These are phyloP conservation scores for Stephania japonica DNA, from an alignment of 164 flowering plant genomes.

Conservation along the genomic window DNA sequence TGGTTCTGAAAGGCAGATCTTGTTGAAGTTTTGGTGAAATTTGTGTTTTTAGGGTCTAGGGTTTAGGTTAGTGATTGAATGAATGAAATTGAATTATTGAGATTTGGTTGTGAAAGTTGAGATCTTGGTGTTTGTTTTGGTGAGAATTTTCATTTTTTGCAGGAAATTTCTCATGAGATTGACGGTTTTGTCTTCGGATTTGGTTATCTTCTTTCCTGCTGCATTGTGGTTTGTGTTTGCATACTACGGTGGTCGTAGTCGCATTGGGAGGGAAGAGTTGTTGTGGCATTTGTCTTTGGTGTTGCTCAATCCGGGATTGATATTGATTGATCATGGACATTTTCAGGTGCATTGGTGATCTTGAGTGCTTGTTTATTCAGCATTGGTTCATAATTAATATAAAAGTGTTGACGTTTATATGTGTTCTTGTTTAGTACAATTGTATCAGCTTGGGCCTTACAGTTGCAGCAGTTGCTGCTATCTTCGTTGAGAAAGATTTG, in stretches of 20 bases:
- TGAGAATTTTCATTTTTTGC: slow-evolving; percentile 22
- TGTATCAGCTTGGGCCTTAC: slow-evolving; percentile 95
- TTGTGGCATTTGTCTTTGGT: slow-evolving; percentile 77
- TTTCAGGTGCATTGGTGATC: slow-evolving; percentile 64
- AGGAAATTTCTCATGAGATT: slow-evolving; percentile 92
- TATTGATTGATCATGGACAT: slow-evolving; percentile 95
- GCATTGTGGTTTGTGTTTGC: slow-evolving; percentile 49
- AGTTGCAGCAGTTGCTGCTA: slow-evolving; percentile 80
- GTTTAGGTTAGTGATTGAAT: too few species aligned
- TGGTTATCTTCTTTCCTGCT: slow-evolving; percentile 71
- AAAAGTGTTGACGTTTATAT: too few species aligned
- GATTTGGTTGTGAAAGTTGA: too few species aligned
- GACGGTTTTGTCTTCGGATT: slow-evolving; percentile 85
- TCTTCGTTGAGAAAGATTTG: slow-evolving; percentile 58
- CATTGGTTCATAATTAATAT: too few species aligned
- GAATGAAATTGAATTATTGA: too few species aligned
- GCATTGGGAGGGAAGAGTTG: slow-evolving; percentile 26
- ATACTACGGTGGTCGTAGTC: slow-evolving; percentile 25
- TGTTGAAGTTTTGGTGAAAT: too few species aligned
- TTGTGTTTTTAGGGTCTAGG: too few species aligned
- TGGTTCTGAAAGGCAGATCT: too few species aligned
- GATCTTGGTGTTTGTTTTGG: neutral
- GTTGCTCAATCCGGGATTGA: slow-evolving; percentile 68
- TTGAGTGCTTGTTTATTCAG: neutral
- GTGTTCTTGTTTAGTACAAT: slow-evolving; percentile 52